phyloP scores from a whole-genome alignment of 768 basidiomycete species.

The Amanita muscaria region DNA sequence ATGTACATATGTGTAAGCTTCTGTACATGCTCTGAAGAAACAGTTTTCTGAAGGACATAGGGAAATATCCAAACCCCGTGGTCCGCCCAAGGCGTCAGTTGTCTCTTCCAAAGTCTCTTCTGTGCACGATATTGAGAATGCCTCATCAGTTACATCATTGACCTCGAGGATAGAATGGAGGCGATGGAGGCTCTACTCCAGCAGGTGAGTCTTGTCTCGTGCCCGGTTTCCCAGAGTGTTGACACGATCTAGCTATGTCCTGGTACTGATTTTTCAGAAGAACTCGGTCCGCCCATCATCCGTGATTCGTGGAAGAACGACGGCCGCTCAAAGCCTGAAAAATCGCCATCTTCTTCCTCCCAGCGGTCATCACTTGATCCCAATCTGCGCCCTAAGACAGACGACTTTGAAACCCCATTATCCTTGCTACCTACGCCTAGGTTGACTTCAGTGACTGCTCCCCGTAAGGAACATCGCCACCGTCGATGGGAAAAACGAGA shows the following conservation, averaged over 20 bases:
- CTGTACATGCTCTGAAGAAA: neutral
- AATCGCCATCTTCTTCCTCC: neutral
- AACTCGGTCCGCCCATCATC: slow-evolving; percentile 52
- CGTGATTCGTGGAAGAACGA: slow-evolving; percentile 56
- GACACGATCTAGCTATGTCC: slow-evolving; percentile 43
- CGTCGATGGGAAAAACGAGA: neutral
- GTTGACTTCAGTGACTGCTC: neutral
- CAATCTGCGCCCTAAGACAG: neutral
- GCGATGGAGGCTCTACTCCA: slow-evolving; percentile 45
- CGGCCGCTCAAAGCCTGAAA: slow-evolving; percentile 1
- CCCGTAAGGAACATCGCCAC: neutral
- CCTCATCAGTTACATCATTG: slow-evolving; percentile 41
- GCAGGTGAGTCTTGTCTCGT: slow-evolving; percentile 29
- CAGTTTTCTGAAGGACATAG: slow-evolving; percentile 20
- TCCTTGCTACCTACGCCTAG: neutral
- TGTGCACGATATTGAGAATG: neutral
- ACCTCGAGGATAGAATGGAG: slow-evolving; percentile 51
- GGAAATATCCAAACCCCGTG: slow-evolving; percentile 57
- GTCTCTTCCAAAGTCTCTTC: slow-evolving; percentile 3
- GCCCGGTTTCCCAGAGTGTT: neutral
- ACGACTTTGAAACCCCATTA: neutral
- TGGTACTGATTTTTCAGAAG: slow-evolving; percentile 48
- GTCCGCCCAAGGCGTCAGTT: slow-evolving; percentile 60
- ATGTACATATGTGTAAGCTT: slow-evolving; percentile 53
- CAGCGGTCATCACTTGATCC: neutral